phyloP scores from a whole-genome alignment of 2,329 filamentous ascomycete genomes.

The Talaromyces funiculosus region DNA sequence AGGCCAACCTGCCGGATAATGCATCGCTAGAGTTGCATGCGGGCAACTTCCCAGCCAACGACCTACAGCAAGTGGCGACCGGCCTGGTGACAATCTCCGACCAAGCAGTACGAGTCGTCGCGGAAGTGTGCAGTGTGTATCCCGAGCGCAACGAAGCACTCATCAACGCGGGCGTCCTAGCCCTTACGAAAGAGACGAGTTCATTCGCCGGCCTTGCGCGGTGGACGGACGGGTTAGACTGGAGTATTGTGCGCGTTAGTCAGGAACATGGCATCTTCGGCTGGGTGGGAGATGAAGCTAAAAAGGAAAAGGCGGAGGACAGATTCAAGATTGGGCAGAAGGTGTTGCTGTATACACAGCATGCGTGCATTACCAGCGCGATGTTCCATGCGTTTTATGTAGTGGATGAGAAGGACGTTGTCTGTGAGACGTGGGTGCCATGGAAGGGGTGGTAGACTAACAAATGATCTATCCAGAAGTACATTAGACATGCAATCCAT shows the following conservation, averaged over 20 bases:
- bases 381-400: conserved; percentile 34
- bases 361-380: conserved; percentile 37
- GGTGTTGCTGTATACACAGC: conserved; percentile 29
- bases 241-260: conserved; percentile 32
- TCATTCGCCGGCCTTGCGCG: conserved; percentile 24
- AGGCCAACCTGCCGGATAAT: conserved; percentile 22
- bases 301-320: conserved; percentile 22
- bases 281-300: conserved; percentile 19
- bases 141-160: conserved; percentile 36
- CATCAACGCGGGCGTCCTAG: conserved; percentile 34
- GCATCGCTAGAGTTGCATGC: conserved; percentile 33
- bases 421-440: conserved; percentile 21
- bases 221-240: conserved; percentile 24
- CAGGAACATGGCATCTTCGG: conserved; percentile 38
- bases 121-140: conserved; percentile 38
- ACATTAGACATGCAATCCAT: too few relatives aligned
- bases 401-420: conserved; percentile 29
- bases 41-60: conserved; percentile 35
- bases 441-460: conserved; percentile 37
- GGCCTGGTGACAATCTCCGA: conserved; percentile 25
- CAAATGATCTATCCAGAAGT: not conserved
- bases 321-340: conserved; percentile 27
- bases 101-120: conserved; percentile 28
- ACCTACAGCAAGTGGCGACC: conserved; percentile 38
- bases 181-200: conserved; percentile 33